Evolutionary conservation across 164 flowering plant genomes (phyloP), one percentile per base, ranked within the genome.

Genomic region (Vitis labrusca): DNA sequence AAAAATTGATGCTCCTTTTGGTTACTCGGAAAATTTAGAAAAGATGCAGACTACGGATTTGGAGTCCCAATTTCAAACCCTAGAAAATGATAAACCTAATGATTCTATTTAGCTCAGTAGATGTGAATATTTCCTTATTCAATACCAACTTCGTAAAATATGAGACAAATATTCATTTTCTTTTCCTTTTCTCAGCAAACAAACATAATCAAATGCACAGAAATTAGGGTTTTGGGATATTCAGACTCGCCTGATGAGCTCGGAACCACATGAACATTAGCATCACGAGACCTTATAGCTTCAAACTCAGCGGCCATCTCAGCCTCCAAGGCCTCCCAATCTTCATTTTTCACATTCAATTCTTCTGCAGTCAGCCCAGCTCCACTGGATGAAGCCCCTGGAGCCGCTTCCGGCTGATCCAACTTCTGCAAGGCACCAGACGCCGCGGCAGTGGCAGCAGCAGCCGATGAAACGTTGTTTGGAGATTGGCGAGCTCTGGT

Each of bases 191-290:
- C 54, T 48, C 11, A 7, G 63, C 37, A 67, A 23, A 5, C 47
- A 58, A 49, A 67, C 10, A 67, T 0, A 32, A 32, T 32, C 44
- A 32, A 44, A 15, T 9, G 15, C 27, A 32, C 8, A 32, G 48
- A 65, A 73, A 8, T 3, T 52, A 65, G 48, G 59, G 59, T 51
- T 73, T 66, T 12, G 10, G 12, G 56, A 3, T 44, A 19, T 52
- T 19, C 1, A 50, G 55, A 74, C 91, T 84, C 68, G 91, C 99
- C 98, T 53, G 94, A 90, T 73, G 81, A 91, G 54, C 65, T 77
- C 0, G 99, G 98, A 65, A 93, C 88, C 5, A 85, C 91, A 77
- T 93, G 98, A 73, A 74, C 85, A 71, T 74, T 84, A 9, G 73
- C 67, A 69, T 83, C 85, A 1, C 97, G 88, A 76, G 94, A 89